Conservation (phyloP, 345 rosid species). For the Sapria himalayana region DNA sequence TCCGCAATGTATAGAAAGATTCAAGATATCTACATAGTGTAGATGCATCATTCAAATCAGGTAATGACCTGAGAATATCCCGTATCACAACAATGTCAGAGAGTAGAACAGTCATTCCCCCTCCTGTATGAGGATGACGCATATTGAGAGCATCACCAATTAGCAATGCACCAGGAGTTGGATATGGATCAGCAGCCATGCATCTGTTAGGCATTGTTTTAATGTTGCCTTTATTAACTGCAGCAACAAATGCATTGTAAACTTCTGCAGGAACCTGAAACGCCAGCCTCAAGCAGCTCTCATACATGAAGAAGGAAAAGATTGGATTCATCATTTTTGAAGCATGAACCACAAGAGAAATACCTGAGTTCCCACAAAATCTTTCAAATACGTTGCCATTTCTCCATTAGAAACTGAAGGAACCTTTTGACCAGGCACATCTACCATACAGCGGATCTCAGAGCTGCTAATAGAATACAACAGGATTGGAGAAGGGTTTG, state of each 20-base stretch:
- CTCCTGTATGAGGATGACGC: constrained; percentile 14
- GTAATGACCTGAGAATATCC: constrained; percentile 10
- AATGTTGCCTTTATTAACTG: constrained; percentile 9
- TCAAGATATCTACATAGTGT: constrained; percentile 9
- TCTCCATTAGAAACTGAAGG: constrained; percentile 11
- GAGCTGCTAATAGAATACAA: constrained; percentile 12
- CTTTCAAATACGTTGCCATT: constrained; percentile 11
- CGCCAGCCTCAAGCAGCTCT: background rate
- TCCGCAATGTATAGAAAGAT: constrained; percentile 11
- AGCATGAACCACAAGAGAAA: background rate
- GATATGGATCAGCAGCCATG: constrained; percentile 13
- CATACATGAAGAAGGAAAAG: background rate
- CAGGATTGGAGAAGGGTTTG: constrained; percentile 11
- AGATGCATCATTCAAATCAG: constrained; percentile 8
- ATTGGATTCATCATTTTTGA: background rate
- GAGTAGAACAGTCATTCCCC: constrained; percentile 14
- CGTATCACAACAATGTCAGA: constrained; percentile 10
- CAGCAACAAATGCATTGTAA: constrained; percentile 10
- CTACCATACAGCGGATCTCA: constrained; percentile 12
- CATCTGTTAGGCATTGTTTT: constrained; percentile 13
- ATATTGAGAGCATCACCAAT: constrained; percentile 12
- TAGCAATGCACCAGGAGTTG: constrained; percentile 9
- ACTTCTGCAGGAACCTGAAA: constrained; percentile 8
- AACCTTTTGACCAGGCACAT: constrained; percentile 11
- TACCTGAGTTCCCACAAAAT: constrained; percentile 11